Percentiles rank a stretch among this genome's conserved stretches.
Conservation (phyloP, 306 rosid species). For the Quercus gilva region DNA sequence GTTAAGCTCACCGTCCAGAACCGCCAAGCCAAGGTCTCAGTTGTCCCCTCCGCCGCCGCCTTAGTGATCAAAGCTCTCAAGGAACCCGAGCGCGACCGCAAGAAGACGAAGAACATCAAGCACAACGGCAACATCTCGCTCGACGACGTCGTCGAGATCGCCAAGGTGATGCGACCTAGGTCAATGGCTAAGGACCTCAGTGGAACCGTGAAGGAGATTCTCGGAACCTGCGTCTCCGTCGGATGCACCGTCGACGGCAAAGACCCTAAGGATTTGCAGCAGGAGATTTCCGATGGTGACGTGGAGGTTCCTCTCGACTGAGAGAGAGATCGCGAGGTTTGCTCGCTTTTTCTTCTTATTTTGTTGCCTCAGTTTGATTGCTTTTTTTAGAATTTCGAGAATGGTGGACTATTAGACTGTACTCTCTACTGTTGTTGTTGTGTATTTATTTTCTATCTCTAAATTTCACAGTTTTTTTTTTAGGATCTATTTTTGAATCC, state of each 20-base stretch:
- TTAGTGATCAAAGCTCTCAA: slow-evolving; percentile 21
- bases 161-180: slow-evolving; percentile 12
- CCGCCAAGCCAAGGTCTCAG: slow-evolving; percentile 24
- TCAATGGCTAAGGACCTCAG: slow-evolving; percentile 21
- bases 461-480: background rate
- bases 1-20: slow-evolving; percentile 26
- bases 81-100: slow-evolving; percentile 26
- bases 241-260: slow-evolving; percentile 22
- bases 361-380: background rate
- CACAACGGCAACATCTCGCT: slow-evolving; percentile 23
- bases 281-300: slow-evolving; percentile 18
- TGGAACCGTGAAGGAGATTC: slow-evolving; percentile 24
- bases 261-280: slow-evolving; percentile 26
- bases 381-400: background rate
- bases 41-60: slow-evolving; percentile 24
- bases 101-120: slow-evolving; percentile 28
- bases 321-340: background rate
- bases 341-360: background rate
- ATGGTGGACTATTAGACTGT: background rate
- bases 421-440: background rate
- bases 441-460: background rate
- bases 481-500: background rate
- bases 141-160: slow-evolving; percentile 22
- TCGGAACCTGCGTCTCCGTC: slow-evolving; percentile 23
- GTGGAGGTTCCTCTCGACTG: slow-evolving; percentile 15